Evolutionary conservation across 2,329 filamentous ascomycete species (phyloP).

Genomic region (Dryadomyces quercivorus): DNA sequence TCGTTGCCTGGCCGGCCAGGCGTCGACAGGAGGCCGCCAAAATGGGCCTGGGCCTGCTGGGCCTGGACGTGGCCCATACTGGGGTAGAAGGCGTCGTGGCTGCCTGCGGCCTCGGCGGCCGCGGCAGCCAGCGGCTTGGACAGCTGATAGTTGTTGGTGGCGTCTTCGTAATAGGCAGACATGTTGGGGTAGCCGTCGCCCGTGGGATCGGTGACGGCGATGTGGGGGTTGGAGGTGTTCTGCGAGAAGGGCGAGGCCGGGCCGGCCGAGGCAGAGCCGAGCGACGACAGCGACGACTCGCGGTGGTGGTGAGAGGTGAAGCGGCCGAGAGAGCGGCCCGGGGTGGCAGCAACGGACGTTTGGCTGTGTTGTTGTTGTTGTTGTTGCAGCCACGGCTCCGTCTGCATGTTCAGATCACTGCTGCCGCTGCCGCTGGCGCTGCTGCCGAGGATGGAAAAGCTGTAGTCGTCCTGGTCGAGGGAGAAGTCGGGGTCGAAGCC

Average conservation of each 20-base stretch:
- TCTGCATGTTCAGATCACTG: slow-evolving; percentile 21
- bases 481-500: slow-evolving; percentile 9
- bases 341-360: background rate
- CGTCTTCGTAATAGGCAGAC: slow-evolving; percentile 23
- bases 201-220: slow-evolving; percentile 37
- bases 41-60: no score
- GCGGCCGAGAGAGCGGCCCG: slow-evolving; percentile 22
- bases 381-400: slow-evolving; percentile 27
- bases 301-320: slow-evolving; percentile 38
- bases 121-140: slow-evolving; percentile 23
- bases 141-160: slow-evolving; percentile 29
- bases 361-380: slow-evolving; percentile 7
- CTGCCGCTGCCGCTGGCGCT: slow-evolving; percentile 6
- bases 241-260: slow-evolving; percentile 46
- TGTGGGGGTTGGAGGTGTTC: slow-evolving; percentile 44
- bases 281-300: slow-evolving; percentile 48
- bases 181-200: slow-evolving; percentile 34
- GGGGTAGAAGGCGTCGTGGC: slow-evolving; percentile 27
- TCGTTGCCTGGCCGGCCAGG: slow-evolving; percentile 15
- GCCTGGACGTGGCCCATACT: no score
- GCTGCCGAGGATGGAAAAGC: slow-evolving; percentile 10
- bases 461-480: slow-evolving; percentile 11
- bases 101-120: slow-evolving; percentile 5
- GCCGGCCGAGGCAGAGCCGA: slow-evolving; percentile 47
- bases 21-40: slow-evolving; percentile 22